phyloP scores from a whole-genome alignment of 345 rosid genomes.

The Populus davidiana region DNA sequence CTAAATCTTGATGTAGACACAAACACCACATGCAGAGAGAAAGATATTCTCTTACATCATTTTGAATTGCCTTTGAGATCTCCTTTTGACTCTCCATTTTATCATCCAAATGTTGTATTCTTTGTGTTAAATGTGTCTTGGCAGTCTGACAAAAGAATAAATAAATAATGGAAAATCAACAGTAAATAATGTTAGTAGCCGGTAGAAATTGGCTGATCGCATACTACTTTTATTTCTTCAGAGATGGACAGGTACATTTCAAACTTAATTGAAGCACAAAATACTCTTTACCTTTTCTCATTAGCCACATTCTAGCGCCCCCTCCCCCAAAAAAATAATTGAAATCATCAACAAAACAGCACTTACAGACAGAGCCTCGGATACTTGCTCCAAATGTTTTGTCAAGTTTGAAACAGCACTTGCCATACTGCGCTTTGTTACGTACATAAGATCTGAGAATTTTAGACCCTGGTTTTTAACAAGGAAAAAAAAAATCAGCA shows the following conservation, averaged over 20 bases:
- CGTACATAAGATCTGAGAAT: constrained; percentile 81
- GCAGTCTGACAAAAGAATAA: constrained; percentile 49
- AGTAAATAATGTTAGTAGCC: neutral
- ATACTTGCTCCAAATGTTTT: constrained; percentile 73
- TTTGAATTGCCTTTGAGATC: constrained; percentile 62
- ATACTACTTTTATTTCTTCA: neutral
- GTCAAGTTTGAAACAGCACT: constrained; percentile 76
- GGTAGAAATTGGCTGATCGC: neutral
- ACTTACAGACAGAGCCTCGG: constrained; percentile 78
- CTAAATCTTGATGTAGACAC: no score
- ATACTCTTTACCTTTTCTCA: neutral
- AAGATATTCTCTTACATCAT: constrained; percentile 41
- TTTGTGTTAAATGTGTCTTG: constrained; percentile 75
- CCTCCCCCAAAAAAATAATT: neutral
- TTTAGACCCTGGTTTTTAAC: constrained; percentile 61
- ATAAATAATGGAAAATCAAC: constrained; percentile 4
- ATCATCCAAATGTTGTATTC: constrained; percentile 68
- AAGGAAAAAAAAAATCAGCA: constrained; percentile 16
- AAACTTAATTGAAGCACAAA: neutral
- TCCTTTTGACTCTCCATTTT: constrained; percentile 78
- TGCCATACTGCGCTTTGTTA: constrained; percentile 77
- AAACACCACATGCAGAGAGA: neutral
- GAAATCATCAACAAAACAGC: neutral
- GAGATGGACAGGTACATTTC: neutral
- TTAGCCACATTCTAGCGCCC: neutral